These are phyloP conservation scores for Saitozyma sp. DNA, from an alignment of 768 basidiomycete genomes.

Conservation along the genomic window DNA sequence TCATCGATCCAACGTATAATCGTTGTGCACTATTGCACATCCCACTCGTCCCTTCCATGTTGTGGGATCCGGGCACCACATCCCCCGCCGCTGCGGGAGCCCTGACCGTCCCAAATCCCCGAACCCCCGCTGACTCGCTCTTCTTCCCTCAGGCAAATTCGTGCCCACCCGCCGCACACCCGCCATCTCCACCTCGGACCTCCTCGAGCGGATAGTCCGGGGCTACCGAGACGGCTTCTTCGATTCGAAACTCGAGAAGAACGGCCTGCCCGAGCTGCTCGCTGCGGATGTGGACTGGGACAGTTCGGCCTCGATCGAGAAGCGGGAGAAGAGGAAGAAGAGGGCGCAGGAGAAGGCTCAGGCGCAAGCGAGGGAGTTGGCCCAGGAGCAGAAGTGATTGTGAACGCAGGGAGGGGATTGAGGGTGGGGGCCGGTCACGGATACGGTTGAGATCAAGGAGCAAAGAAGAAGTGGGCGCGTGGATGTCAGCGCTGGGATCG, in stretches of 20 bases:
- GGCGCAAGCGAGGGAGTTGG: neutral
- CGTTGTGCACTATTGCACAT: too few species aligned
- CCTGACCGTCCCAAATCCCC: neutral
- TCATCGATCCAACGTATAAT: too few species aligned
- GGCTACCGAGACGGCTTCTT: conserved; percentile 82
- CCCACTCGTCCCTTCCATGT: too few species aligned
- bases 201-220: conserved; percentile 86
- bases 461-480: too few species aligned
- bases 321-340: conserved; percentile 14
- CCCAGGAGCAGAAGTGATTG: neutral
- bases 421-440: too few species aligned
- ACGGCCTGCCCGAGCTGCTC: conserved; percentile 63
- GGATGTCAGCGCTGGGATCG: too few species aligned
- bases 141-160: conserved; percentile 71
- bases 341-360: conserved; percentile 5
- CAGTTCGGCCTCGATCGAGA: conserved; percentile 14
- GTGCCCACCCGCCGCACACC: conserved; percentile 92
- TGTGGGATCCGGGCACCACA: too few species aligned
- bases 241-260: conserved; percentile 84
- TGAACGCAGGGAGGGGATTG: neutral
- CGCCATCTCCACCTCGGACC: conserved; percentile 87
- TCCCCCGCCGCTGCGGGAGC: too few species aligned
- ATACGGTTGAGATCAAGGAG: too few species aligned
- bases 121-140: too few species aligned
- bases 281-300: conserved; percentile 54